phyloP scores from a whole-genome alignment of 805 yeast genomes.

The Wickerhamomyces bovis region DNA sequence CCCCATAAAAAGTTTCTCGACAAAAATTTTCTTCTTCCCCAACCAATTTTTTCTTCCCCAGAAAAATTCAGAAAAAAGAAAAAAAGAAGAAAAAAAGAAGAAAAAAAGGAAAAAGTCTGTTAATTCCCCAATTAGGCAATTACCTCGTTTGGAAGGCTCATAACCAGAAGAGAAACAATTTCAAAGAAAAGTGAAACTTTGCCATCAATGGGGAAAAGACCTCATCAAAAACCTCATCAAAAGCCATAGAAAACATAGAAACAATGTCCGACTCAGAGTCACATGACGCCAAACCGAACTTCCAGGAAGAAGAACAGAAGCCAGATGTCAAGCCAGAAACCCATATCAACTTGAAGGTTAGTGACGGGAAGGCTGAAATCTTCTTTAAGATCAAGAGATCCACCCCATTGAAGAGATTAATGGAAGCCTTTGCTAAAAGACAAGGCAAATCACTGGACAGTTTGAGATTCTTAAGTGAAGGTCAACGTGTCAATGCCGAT shows the following conservation, averaged over 20 bases:
- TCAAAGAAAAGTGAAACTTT: neutral
- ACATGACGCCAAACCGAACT: slow-evolving; percentile 29
- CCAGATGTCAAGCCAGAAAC: slow-evolving; percentile 61
- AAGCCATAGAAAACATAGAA: neutral
- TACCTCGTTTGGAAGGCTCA: neutral
- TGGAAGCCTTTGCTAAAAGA: slow-evolving; percentile 98
- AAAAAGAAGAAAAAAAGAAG: no score
- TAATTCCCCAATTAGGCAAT: neutral
- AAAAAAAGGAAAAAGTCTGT: no score
- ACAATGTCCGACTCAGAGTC: slow-evolving; percentile 25
- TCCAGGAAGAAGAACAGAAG: slow-evolving; percentile 28
- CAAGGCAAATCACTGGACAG: slow-evolving; percentile 84
- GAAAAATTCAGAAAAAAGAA: no score
- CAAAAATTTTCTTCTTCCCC: neutral
- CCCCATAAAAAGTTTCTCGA: neutral
- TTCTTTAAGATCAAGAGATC: slow-evolving; percentile 91
- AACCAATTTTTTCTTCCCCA: neutral
- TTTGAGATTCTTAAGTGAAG: slow-evolving; percentile 87
- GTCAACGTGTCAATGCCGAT: slow-evolving; percentile 80
- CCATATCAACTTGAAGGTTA: slow-evolving; percentile 88
- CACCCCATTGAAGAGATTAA: slow-evolving; percentile 87
- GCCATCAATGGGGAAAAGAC: neutral
- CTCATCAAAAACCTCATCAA: no score
- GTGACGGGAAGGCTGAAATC: slow-evolving; percentile 90
- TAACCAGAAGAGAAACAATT: no score